Evolutionary conservation across 768 basidiomycete genomes (phyloP), one percentile per base, ranked within the genome.

Genomic region (Serendipita sp.): DNA sequence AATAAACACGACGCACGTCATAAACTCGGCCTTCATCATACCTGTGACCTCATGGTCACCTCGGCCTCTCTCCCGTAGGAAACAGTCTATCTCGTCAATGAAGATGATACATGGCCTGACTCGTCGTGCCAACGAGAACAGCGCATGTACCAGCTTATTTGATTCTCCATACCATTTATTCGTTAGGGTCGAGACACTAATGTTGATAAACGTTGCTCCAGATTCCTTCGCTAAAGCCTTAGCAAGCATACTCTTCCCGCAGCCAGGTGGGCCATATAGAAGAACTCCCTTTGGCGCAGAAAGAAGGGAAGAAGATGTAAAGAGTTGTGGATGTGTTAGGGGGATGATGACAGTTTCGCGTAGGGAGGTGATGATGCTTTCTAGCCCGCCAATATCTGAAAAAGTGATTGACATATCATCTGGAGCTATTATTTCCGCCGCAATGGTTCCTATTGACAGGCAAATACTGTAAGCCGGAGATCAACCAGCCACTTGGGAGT

Each of bases 211-310:
- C 0, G 93, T 95, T 4, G 96, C 96, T 17, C 91, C 90, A 2
- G 88, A 91, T 76, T 99, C 94, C 71, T 95, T 96, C 13, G 96
- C 96, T 5, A 99, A 80, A 1, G 95, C 95, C 71, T 95, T 95
- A 1, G 96, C 96, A n/a, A 99, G 80, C 92, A 99, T 94, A 1
- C 96, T 98, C 77, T 99, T 99, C 26, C 96, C 96, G 67, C 96
- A 99, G 3, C 96, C 95, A 0, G 96, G 96, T 43, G 94, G 96
- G 0, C 96, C 96, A 68, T 90, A 95, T 20, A 99, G 81, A 17
- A 98, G 79, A 7, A 97, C 95, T 13, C 96, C 96, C 71, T 97
- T 97, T 0, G 96, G 96, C 3, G 96, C 90, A 3, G 83, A 82
- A 64, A 96, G 81, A 22, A 98, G 81, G 14, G 85, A 79, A 0